Conservation (phyloP, 2,329 filamentous ascomycete species). For the Microcera coccophila region DNA sequence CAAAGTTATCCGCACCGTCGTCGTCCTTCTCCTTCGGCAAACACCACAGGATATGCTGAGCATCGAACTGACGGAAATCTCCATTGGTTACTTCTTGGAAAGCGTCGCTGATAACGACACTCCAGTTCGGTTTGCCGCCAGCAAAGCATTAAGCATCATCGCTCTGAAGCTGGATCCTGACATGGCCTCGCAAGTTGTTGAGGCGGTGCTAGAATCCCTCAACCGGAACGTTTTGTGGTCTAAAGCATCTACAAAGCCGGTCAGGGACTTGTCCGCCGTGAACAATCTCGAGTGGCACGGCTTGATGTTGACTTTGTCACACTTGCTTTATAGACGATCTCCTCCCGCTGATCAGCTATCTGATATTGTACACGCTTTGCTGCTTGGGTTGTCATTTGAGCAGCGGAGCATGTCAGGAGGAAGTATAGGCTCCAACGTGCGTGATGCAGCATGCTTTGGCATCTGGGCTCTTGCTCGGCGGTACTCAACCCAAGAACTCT, state of each 20-base stretch:
- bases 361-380: slow-evolving; percentile 70
- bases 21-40: slow-evolving; percentile 60
- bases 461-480: slow-evolving; percentile 89
- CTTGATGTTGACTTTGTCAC: slow-evolving; percentile 78
- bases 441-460: slow-evolving; percentile 93
- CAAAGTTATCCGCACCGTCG: slow-evolving; percentile 76
- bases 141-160: slow-evolving; percentile 86
- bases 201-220: slow-evolving; percentile 73
- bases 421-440: slow-evolving; percentile 82
- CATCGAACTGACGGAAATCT: slow-evolving; percentile 66
- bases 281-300: slow-evolving; percentile 89
- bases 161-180: slow-evolving; percentile 72
- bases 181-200: slow-evolving; percentile 83
- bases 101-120: slow-evolving; percentile 83
- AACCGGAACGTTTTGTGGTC: slow-evolving; percentile 55
- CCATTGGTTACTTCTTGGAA: slow-evolving; percentile 77
- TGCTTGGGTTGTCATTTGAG: slow-evolving; percentile 82
- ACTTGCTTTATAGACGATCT: slow-evolving; percentile 80
- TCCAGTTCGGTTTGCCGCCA: slow-evolving; percentile 82
- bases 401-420: slow-evolving; percentile 81
- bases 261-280: slow-evolving; percentile 66
- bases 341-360: slow-evolving; percentile 67
- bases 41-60: slow-evolving; percentile 39
- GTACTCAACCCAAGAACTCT: slow-evolving; percentile 76
- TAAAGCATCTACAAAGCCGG: slow-evolving; percentile 37